phyloP scores from a whole-genome alignment of 345 rosid genomes.

The Euphorbia lathyris region DNA sequence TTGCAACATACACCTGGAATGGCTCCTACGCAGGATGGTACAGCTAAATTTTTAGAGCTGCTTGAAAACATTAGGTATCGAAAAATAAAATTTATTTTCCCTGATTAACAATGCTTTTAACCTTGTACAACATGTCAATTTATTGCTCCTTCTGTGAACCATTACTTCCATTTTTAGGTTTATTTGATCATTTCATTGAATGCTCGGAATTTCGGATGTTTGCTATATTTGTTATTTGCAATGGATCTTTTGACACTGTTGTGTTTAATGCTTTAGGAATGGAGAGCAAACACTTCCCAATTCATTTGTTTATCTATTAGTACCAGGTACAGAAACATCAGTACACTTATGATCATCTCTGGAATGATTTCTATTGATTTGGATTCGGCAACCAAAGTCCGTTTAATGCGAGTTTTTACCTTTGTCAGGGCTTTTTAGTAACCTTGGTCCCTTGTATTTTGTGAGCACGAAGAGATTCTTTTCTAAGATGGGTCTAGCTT shows the following conservation, averaged over 20 bases:
- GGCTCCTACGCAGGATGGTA: constrained; percentile 58
- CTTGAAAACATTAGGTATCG: constrained; percentile 48
- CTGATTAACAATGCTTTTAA: background rate
- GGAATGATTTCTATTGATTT: background rate
- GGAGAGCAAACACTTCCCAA: constrained; percentile 58
- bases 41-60: constrained; percentile 55
- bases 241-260: background rate
- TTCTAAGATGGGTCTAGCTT: constrained; percentile 66
- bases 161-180: no score
- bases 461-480: constrained; percentile 60
- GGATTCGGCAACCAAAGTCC: background rate
- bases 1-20: constrained; percentile 54
- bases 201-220: background rate
- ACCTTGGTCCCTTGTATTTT: constrained; percentile 66
- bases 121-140: background rate
- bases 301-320: constrained; percentile 57
- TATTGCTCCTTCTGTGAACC: background rate
- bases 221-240: background rate
- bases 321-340: constrained; percentile 48
- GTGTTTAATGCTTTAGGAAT: constrained; percentile 38
- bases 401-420: constrained; percentile 1
- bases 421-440: constrained; percentile 66
- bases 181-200: no score
- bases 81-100: background rate
- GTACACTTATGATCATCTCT: background rate